Percentiles rank a stretch among this genome's conserved stretches.
Conservation (phyloP, 192 early-diverging fungal genomes). For the Rhizophagus sp. region DNA sequence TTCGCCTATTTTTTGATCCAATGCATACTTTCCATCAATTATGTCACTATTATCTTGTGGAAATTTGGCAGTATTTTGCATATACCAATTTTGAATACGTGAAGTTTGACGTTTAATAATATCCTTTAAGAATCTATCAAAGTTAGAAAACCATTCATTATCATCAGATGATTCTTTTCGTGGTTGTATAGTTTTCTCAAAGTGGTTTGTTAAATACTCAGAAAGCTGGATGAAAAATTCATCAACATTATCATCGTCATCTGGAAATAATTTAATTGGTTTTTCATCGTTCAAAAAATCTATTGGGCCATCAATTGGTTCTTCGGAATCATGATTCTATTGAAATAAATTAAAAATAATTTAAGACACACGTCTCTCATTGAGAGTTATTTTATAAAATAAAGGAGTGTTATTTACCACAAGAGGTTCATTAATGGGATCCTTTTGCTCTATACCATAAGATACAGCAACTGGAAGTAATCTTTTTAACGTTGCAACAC, state of each 20-base stretch:
- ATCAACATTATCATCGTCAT: neutral
- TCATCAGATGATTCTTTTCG: slow-evolving; percentile 12
- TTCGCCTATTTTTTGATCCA: slow-evolving; percentile 18
- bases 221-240: slow-evolving; percentile 2
- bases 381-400: neutral
- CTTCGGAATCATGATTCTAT: neutral
- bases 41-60: slow-evolving; percentile 22
- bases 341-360: neutral
- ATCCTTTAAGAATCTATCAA: slow-evolving; percentile 17
- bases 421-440: neutral
- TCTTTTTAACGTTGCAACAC: neutral
- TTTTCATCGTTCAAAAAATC: neutral
- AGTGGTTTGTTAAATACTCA: neutral
- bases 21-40: neutral
- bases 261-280: neutral
- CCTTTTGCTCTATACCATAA: slow-evolving; percentile 21
- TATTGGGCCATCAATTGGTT: neutral
- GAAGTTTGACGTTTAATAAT: neutral
- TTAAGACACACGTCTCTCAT: neutral
- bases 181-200: slow-evolving; percentile 14
- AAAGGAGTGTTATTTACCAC: neutral
- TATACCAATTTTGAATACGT: slow-evolving; percentile 28
- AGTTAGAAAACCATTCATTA: slow-evolving; percentile 12
- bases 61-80: slow-evolving; percentile 2
- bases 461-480: neutral